Percentiles rank a stretch among this genome's conserved stretches.
Evolutionary conservation across 2,329 filamentous ascomycete species (phyloP).

Genomic region (Juglanconis sp.): DNA sequence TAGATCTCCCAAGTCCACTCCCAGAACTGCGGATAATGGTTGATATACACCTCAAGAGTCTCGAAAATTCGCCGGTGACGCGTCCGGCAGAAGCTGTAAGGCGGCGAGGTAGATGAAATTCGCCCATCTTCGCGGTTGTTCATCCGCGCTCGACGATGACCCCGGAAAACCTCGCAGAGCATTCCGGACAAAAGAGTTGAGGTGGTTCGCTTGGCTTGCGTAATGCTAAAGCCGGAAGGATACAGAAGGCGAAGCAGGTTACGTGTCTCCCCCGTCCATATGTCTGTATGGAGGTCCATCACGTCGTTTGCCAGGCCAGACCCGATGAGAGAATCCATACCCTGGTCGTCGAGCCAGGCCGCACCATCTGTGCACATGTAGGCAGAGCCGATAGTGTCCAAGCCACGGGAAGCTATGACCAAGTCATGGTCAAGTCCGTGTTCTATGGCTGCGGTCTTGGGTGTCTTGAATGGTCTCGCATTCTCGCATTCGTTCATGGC

Average conservation of each 20-base stretch:
- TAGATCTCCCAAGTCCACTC: slow-evolving; percentile 5
- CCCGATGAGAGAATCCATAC: slow-evolving; percentile 1
- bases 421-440: neutral
- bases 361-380: slow-evolving; percentile 3
- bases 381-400: slow-evolving; percentile 4
- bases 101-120: neutral
- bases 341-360: slow-evolving; percentile 2
- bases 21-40: slow-evolving; percentile 1
- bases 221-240: slow-evolving; percentile 13
- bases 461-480: slow-evolving; percentile 3
- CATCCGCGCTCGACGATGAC: slow-evolving; percentile 1
- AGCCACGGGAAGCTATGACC: neutral
- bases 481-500: slow-evolving; percentile 8
- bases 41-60: neutral
- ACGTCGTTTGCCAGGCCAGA: slow-evolving; percentile 3
- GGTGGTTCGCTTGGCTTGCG: neutral
- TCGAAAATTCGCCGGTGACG: slow-evolving; percentile 4
- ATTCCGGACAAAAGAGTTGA: neutral
- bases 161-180: slow-evolving; percentile 6
- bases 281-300: slow-evolving; percentile 7
- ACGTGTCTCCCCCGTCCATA: neutral
- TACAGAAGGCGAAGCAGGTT: slow-evolving; percentile 1
- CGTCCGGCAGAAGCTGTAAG: slow-evolving; percentile 8
- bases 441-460: neutral
- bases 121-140: neutral